Conservation (phyloP, 2,329 filamentous ascomycete genomes). For the Apiospora marii region DNA sequence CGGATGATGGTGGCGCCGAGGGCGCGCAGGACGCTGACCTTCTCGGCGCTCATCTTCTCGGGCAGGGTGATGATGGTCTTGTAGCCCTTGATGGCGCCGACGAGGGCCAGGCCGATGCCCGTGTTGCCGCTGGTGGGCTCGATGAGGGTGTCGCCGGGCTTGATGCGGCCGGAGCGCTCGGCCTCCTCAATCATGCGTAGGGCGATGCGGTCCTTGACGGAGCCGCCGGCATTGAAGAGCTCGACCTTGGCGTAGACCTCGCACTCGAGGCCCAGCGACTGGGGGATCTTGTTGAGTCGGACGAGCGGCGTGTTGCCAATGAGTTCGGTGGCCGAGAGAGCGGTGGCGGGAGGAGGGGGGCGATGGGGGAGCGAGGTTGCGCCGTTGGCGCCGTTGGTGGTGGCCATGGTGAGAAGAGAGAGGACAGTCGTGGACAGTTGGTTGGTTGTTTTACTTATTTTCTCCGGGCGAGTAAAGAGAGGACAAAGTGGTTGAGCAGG, state of each 20-base stretch:
- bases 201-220: slow-evolving; percentile 94
- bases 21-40: slow-evolving; percentile 92
- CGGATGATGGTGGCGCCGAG: slow-evolving; percentile 97
- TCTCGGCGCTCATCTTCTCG: slow-evolving; percentile 99
- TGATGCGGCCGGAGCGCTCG: slow-evolving; percentile 89
- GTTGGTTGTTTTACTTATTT: not conserved
- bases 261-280: slow-evolving; percentile 87
- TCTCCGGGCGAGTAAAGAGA: not conserved
- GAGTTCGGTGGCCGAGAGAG: slow-evolving; percentile 77
- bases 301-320: slow-evolving; percentile 98
- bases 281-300: slow-evolving; percentile 89
- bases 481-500: not conserved
- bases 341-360: slow-evolving; percentile 42
- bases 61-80: slow-evolving; percentile 98
- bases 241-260: slow-evolving; percentile 92
- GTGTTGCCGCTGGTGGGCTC: slow-evolving; percentile 99
- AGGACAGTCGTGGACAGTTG: not conserved
- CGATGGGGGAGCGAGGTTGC: slow-evolving; percentile 36
- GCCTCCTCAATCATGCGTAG: slow-evolving; percentile 97
- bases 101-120: slow-evolving; percentile 93
- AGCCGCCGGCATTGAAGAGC: slow-evolving; percentile 92
- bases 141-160: slow-evolving; percentile 95
- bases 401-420: slow-evolving; percentile 29
- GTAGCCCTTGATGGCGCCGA: slow-evolving; percentile 96
- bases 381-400: slow-evolving; percentile 34